Evolutionary conservation across 2,329 filamentous ascomycete species (phyloP), one percentile per base, ranked within the genome.

Genomic region (Daldinia sp.): DNA sequence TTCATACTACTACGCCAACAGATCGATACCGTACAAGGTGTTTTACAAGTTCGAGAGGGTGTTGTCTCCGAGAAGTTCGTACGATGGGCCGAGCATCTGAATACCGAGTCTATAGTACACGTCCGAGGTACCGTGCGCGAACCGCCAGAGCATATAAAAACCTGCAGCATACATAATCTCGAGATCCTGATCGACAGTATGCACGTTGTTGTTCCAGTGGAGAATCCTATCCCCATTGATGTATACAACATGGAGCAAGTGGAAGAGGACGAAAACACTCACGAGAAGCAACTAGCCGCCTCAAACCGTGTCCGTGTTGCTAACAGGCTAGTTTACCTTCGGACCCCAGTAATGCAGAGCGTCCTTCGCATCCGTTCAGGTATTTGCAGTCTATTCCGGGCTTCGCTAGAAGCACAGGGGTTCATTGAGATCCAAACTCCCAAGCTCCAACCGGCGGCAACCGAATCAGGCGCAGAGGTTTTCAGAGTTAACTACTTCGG

Each of bases 401-500:
- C 86, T 9, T 89, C 91, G 1, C 86, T 98, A 0, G 92, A 95
- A 72, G 84, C 86, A 2, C 85, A 91, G 70, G 91, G 89, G 15
- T 98, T 98, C 78, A 91, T 97, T 66, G 94, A 98, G 80, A 97
- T 98, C 67, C 93, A 97, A 78, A 97, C 93, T 0, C 94, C 94
- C 1, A 98, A 97, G 81, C 84, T 98, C 48, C 93, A 97, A 82
- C 93, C 93, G 1, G 90, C 92, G 12, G 94, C 94, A 1, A 97
- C 94, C 0, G 94, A 98, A 80, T 97, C 93, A 53, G 94, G 94
- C 53, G 91, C 94, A 13, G 93, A 93, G 71, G 94, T 98, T 4
- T 98, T 98, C 85, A 90, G 93, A 78, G 89, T 97, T 55, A 92
- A 96, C 76, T 98, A 98, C 82, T 98, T 98, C 81, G 92, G 90